Conservation (phyloP, 768 basidiomycete genomes). For the Sporobolomyces roseus region DNA sequence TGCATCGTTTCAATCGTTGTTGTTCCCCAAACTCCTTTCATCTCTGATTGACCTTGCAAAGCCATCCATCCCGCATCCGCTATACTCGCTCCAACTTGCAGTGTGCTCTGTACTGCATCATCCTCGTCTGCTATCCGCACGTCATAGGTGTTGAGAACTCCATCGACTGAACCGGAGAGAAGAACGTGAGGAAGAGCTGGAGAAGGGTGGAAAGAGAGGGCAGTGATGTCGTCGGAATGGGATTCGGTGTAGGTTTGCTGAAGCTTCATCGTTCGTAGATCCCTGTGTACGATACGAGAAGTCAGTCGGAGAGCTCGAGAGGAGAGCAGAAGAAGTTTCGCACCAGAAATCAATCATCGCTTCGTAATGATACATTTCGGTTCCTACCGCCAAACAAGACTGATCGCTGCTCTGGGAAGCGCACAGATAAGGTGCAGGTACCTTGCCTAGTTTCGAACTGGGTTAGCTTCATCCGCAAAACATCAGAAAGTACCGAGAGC, state of each 20-base stretch:
- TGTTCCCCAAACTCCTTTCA: conserved; percentile 36
- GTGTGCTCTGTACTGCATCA: conserved; percentile 42
- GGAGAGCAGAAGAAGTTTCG: too few relatives aligned
- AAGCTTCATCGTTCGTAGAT: conserved; percentile 33
- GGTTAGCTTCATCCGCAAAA: neutral
- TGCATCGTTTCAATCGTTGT: conserved; percentile 45
- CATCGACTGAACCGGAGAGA: conserved; percentile 43
- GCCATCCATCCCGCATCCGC: conserved; percentile 40
- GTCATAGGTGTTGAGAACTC: conserved; percentile 43
- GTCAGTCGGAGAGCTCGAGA: neutral
- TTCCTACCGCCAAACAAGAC: conserved; percentile 39
- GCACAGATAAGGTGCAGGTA: conserved; percentile 38
- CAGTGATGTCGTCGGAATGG: conserved; percentile 45
- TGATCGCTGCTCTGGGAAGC: conserved; percentile 39
- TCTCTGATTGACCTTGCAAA: conserved; percentile 16
- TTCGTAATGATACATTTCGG: conserved; percentile 42
- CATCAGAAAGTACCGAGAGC: neutral
- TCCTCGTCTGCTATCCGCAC: conserved; percentile 44
- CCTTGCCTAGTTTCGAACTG: conserved; percentile 29
- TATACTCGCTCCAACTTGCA: conserved; percentile 41
- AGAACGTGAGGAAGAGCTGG: conserved; percentile 41
- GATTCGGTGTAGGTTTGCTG: conserved; percentile 43
- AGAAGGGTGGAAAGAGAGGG: conserved; percentile 43
- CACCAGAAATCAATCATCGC: conserved; percentile 43
- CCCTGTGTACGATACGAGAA: conserved; percentile 19